Base-by-base conservation (phyloP, 306 rosid genomes). In the Alnus glutinosa region DNA sequence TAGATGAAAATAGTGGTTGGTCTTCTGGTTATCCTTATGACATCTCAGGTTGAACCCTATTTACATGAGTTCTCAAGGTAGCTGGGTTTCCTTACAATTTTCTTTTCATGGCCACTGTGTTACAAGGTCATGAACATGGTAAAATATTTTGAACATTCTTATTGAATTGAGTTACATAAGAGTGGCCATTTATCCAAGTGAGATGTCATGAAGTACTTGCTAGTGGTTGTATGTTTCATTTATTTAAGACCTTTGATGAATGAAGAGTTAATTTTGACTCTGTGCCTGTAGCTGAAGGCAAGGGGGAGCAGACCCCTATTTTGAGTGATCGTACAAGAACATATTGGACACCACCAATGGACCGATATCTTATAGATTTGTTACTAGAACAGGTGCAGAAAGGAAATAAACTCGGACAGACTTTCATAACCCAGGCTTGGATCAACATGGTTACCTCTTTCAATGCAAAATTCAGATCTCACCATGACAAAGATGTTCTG, bases 271-370 rank as follows among this genome's bases (percentile, higher is more conserved):
- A 52, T 68, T 46, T 1, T 67, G 19, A 52, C 37, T 83, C 46
- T 52, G 11, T 69, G 71, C 74, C 67, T 86, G 81, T 79, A 88
- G 92, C 87, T 73, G 89, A 83, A 78, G 77, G 85, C 70, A 87
- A 85, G 81, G 87, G 82, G 72, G 74, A 49, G 36, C 83, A 80
- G 72, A 79, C 77, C 47, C 68, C 83, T 55, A 52, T 74, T 75
- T 81, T 81, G 70, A 72, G 84, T 23, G 94, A 92, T 82, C 94
- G 93, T 74, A 81, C 88, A 55, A 87, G 94, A 84, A 92, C 93
- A 75, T 85, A 86, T 73, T 92, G 97, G 97, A 92, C 92, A 32
- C 92, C 93, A 30, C 90, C 93, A 28, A 89, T 90, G 97, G 97
- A 92, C 72, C 90, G 75, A 34, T 86, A 81, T 81, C 80, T 92